A percentile compares a stretch with the other conserved stretches of the same genome.
Evolutionary conservation across 2,329 filamentous ascomycete genomes (phyloP).

Genomic region (Immersiporthe knoxdaviesiana): DNA sequence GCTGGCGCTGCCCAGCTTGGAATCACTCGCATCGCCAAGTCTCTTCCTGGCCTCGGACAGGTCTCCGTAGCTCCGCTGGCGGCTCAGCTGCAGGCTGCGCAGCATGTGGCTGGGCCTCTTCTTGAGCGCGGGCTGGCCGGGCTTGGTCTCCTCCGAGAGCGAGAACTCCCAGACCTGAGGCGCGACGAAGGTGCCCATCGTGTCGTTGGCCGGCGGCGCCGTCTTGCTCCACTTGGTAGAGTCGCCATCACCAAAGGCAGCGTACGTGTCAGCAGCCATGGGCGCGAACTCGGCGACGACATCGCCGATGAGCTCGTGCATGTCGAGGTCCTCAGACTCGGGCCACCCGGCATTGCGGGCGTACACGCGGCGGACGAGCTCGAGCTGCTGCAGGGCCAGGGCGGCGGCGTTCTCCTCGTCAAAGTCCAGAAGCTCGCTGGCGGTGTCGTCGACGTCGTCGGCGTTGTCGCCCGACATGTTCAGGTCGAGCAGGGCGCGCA

Average conservation of each 20-base stretch:
- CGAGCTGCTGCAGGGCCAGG: conserved; percentile 29
- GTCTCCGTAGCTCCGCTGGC: conserved; percentile 29
- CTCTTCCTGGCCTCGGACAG: conserved; percentile 27
- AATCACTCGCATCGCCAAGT: conserved; percentile 21
- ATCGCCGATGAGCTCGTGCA: conserved; percentile 27
- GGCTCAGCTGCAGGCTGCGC: conserved; percentile 27
- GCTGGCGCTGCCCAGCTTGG: conserved; percentile 19
- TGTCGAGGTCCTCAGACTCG: conserved; percentile 28
- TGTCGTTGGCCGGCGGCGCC: conserved; percentile 23
- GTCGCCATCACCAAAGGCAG: conserved; percentile 28
- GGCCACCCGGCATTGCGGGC: conserved; percentile 29
- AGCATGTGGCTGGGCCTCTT: conserved; percentile 30
- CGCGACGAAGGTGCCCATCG: conserved; percentile 25
- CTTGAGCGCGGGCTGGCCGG: conserved; percentile 27
- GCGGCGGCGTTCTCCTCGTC: conserved; percentile 29
- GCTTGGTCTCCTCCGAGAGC: conserved; percentile 26
- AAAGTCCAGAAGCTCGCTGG: conserved; percentile 28
- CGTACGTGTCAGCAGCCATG: conserved; percentile 26
- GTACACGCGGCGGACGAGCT: conserved; percentile 30
- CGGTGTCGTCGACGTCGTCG: conserved; percentile 22
- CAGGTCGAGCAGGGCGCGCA: conserved; percentile 28
- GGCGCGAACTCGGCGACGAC: conserved; percentile 29
- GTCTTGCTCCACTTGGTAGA: conserved; percentile 28
- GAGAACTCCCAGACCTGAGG: conserved; percentile 29
- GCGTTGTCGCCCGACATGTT: conserved; percentile 26